Conservation (phyloP, 169 alveolate species). For the Pseudocohnilembus persalinus region DNA sequence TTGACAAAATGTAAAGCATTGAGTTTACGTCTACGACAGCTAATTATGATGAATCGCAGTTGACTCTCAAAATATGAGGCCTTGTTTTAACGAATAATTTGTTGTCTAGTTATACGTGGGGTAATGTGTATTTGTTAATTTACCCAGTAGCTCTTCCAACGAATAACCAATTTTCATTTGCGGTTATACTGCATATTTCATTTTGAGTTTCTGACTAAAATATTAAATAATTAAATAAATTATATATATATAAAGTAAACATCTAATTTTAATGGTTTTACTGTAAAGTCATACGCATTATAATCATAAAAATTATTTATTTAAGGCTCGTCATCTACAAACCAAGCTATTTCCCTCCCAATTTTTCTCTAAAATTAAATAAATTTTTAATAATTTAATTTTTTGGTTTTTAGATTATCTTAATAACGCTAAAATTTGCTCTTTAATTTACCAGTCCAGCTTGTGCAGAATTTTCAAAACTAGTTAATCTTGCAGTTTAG, state of each 20-base stretch:
- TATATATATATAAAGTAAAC: too few species aligned
- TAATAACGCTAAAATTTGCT: too few species aligned
- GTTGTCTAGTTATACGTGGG: conserved; percentile 67
- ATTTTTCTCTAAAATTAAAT: conserved; percentile 51
- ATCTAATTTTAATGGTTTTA: neutral
- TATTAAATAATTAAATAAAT: too few species aligned
- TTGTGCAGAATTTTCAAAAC: conserved; percentile 56
- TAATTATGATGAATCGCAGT: conserved; percentile 66
- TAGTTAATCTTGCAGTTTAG: conserved; percentile 61
- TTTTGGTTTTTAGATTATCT: too few species aligned
- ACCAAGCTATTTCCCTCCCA: conserved; percentile 83
- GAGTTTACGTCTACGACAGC: conserved; percentile 76
- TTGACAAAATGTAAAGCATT: conserved; percentile 52
- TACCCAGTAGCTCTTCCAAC: conserved; percentile 72
- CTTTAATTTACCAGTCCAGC: conserved; percentile 13
- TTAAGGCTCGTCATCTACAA: conserved; percentile 83
- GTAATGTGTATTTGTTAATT: conserved; percentile 69
- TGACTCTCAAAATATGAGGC: conserved; percentile 57
- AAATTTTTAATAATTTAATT: conserved; percentile 25
- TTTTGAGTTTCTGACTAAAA: conserved; percentile 42
- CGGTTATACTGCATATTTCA: conserved; percentile 59
- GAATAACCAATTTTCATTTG: conserved; percentile 66
- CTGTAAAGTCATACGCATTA: conserved; percentile 51
- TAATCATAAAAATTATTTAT: conserved; percentile 69
- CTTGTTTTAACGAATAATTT: conserved; percentile 54